Percentiles rank a stretch among this genome's conserved stretches.
These are phyloP conservation scores for Postia placenta DNA, from an alignment of 768 basidiomycete genomes.

Conservation along the genomic window DNA sequence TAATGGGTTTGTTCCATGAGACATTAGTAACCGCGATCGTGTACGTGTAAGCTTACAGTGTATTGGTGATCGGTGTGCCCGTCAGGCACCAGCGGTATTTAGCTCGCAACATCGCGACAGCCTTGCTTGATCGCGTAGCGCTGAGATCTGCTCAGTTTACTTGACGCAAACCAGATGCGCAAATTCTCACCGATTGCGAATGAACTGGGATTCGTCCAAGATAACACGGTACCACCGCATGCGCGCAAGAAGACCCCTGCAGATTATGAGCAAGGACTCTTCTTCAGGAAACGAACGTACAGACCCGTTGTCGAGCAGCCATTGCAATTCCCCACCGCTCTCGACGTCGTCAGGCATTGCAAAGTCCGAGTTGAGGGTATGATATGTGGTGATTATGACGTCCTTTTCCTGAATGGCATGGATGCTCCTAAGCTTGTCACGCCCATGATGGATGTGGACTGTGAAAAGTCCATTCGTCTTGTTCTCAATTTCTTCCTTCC, in stretches of 20 bases:
- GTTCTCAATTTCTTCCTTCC: constrained; percentile 67
- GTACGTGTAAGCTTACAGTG: constrained; percentile 46
- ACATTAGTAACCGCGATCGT: neutral
- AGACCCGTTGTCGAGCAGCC: constrained; percentile 46
- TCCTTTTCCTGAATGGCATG: constrained; percentile 9
- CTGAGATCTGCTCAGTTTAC: constrained; percentile 22
- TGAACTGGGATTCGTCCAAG: constrained; percentile 77
- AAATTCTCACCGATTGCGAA: constrained; percentile 49
- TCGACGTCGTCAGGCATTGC: constrained; percentile 34
- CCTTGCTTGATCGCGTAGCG: constrained; percentile 50
- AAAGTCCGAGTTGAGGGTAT: constrained; percentile 61
- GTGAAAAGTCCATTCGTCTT: constrained; percentile 60
- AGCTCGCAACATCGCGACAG: constrained; percentile 52
- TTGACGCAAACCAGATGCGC: neutral
- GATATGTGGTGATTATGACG: constrained; percentile 72
- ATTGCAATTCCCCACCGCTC: constrained; percentile 40
- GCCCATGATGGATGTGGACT: constrained; percentile 69
- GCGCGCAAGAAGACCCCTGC: constrained; percentile 54
- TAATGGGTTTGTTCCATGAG: constrained; percentile 18
- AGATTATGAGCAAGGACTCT: no score
- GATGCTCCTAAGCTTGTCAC: constrained; percentile 14
- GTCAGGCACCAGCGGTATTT: constrained; percentile 78
- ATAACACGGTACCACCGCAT: constrained; percentile 64
- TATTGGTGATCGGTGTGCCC: constrained; percentile 71
- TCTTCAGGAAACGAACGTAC: no score